Evolutionary conservation across 2,329 filamentous ascomycete species (phyloP).

Genomic region (Beauveria sp.): DNA sequence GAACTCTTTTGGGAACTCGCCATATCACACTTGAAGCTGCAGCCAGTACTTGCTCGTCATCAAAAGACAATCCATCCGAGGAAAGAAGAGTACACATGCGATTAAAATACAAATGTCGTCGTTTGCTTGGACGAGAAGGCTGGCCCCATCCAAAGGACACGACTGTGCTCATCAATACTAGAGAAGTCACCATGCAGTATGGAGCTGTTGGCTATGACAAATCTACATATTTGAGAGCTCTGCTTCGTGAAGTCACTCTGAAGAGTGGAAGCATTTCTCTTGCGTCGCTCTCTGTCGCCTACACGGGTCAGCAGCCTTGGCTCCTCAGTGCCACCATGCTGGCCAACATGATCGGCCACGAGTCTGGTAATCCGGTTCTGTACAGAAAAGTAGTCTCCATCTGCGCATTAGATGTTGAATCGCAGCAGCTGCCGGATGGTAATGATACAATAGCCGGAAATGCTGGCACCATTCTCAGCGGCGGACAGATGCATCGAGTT

Average conservation of each 20-base stretch:
- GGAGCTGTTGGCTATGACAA: neutral
- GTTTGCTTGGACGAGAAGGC: no score
- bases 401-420: neutral
- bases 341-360: constrained; percentile 29
- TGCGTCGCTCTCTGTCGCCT: neutral
- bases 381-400: neutral
- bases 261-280: no score
- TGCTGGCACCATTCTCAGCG: neutral
- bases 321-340: constrained; percentile 32
- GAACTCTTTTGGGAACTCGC: neutral
- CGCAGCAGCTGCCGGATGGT: neutral
- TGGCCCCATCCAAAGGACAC: no score
- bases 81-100: no score
- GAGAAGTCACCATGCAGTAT: neutral
- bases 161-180: no score
- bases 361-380: neutral
- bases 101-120: no score
- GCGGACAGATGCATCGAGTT: neutral
- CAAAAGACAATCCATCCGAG: no score
- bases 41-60: neutral
- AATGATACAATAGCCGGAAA: neutral
- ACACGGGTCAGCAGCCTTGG: constrained; percentile 30
- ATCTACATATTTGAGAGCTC: neutral
- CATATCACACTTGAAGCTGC: neutral
- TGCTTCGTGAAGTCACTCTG: neutral